These are phyloP conservation scores for Porogramme epimiltina DNA, from an alignment of 1,284 basidiomycete genomes.

Conservation along the genomic window DNA sequence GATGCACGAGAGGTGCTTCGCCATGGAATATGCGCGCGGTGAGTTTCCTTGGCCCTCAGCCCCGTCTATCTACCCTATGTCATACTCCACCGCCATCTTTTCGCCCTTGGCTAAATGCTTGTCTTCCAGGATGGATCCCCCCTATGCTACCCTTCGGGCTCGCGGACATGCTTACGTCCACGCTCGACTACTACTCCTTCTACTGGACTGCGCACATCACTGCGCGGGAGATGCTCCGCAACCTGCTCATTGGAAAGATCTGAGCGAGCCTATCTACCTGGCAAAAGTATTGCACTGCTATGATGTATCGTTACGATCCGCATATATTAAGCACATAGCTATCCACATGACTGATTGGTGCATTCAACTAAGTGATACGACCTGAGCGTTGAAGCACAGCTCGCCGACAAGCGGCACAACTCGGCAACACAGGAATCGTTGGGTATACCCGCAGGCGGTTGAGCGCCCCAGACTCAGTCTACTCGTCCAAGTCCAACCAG, in stretches of 20 bases:
- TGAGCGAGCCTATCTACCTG: conserved; percentile 32
- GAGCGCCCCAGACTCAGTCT: no score
- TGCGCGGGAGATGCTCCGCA: conserved; percentile 79
- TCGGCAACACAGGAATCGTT: no score
- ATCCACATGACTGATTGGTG: no score
- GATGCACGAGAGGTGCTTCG: conserved; percentile 95
- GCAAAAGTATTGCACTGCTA: background rate
- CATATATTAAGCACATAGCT: no score
- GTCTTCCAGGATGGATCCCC: conserved; percentile 79
- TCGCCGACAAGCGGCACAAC: no score
- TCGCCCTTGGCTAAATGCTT: background rate
- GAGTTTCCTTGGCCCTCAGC: background rate
- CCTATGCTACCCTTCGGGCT: conserved; percentile 93
- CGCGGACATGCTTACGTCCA: conserved; percentile 85
- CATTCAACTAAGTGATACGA: no score
- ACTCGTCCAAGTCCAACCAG: no score
- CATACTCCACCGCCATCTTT: background rate
- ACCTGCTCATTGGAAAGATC: conserved; percentile 87
- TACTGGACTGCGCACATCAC: conserved; percentile 83
- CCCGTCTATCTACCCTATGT: no score
- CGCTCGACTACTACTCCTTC: conserved; percentile 85
- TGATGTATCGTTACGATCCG: no score
- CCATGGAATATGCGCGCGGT: conserved; percentile 94
- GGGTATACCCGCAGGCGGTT: no score
- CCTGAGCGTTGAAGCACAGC: no score